A percentile compares a stretch with the other conserved stretches of the same genome.
These are phyloP conservation scores for Cucumis cinereus DNA, from an alignment of 306 rosid genomes.

Conservation along the genomic window DNA sequence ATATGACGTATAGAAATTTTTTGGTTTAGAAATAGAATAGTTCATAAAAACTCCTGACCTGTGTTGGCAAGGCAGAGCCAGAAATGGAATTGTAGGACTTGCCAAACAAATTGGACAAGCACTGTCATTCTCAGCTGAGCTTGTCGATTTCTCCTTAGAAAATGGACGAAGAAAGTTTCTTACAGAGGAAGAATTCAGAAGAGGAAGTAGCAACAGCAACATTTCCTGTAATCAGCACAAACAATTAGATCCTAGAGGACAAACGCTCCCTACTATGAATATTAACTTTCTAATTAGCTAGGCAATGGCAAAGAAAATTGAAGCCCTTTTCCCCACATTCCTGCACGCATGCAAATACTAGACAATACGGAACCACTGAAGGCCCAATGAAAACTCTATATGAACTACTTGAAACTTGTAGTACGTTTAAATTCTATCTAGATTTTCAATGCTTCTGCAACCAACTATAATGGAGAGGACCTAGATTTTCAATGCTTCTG, in stretches of 20 bases:
- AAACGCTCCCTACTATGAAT: background rate
- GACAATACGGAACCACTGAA: background rate
- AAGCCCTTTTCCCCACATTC: background rate
- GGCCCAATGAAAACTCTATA: background rate
- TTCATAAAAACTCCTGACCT: slow-evolving; percentile 32
- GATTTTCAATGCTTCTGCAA: background rate
- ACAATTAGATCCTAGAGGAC: background rate
- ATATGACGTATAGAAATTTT: background rate
- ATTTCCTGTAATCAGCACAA: slow-evolving; percentile 68
- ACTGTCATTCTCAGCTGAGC: slow-evolving; percentile 49
- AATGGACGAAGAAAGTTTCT: slow-evolving; percentile 75
- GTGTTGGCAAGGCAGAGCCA: slow-evolving; percentile 94
- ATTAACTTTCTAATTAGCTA: background rate
- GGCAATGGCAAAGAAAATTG: background rate
- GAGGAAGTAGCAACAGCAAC: slow-evolving; percentile 93
- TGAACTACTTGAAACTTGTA: background rate
- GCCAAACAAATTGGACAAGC: slow-evolving; percentile 77
- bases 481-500: background rate
- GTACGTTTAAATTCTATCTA: background rate
- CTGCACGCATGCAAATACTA: background rate
- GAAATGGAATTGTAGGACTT: slow-evolving; percentile 73
- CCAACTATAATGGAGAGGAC: background rate
- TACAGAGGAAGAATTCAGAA: slow-evolving; percentile 76
- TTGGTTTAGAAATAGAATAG: background rate
- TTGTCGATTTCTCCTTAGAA: slow-evolving; percentile 79